A percentile compares a stretch with the other conserved stretches of the same genome.
These are phyloP conservation scores for Colletotrichum trifolii DNA, from an alignment of 2,329 filamentous ascomycete genomes.

Conservation along the genomic window DNA sequence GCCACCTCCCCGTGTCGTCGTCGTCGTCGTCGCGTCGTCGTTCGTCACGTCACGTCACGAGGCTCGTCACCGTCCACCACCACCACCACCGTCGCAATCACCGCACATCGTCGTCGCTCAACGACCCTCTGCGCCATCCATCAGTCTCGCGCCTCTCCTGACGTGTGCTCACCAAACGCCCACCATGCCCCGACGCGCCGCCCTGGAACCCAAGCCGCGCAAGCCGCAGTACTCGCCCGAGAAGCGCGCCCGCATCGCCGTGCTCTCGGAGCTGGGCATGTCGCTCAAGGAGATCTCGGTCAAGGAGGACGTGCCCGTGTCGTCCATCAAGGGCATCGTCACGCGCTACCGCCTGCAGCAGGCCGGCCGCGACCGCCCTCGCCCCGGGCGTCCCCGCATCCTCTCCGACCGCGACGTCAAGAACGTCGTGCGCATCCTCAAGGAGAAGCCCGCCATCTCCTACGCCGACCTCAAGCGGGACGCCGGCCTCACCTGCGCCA, in stretches of 20 bases:
- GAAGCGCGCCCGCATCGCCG: constrained; percentile 36
- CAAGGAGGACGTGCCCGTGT: constrained; percentile 36
- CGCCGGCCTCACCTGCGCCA: constrained; percentile 32
- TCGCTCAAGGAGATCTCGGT: constrained; percentile 35
- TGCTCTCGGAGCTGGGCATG: constrained; percentile 35
- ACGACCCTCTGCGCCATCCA: not conserved
- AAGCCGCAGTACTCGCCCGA: constrained; percentile 36
- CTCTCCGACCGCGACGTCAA: constrained; percentile 35
- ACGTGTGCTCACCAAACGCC: not conserved
- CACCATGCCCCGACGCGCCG: constrained; percentile 34
- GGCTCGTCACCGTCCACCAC: not conserved
- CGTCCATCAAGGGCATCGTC: constrained; percentile 36
- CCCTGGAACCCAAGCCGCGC: constrained; percentile 33
- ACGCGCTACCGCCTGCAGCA: constrained; percentile 36
- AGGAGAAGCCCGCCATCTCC: constrained; percentile 32
- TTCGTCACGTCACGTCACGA: not conserved
- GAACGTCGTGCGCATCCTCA: constrained; percentile 32
- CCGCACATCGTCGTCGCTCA: not conserved
- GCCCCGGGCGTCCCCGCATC: constrained; percentile 32
- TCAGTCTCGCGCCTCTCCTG: not conserved
- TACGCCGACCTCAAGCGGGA: constrained; percentile 34
- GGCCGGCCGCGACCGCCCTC: constrained; percentile 34
- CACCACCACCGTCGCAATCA: not conserved
- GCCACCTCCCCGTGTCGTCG: not conserved
- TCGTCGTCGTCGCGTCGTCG: not conserved